Evolutionary conservation across 2,329 filamentous ascomycete genomes (phyloP).

Genomic region (Colletotrichum destructivum): DNA sequence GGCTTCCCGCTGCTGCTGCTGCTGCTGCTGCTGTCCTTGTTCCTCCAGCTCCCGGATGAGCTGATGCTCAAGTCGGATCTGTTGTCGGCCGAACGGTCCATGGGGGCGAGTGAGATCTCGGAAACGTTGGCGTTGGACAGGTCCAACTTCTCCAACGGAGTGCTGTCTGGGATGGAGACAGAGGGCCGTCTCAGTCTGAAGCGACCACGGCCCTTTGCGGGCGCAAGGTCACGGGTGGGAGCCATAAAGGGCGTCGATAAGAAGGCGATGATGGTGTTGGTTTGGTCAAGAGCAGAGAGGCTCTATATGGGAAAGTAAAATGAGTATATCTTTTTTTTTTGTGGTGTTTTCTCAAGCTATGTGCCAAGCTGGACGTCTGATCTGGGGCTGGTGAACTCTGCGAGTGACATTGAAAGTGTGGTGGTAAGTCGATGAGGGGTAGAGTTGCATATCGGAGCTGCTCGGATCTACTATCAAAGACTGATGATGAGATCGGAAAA

Average conservation of each 20-base stretch:
- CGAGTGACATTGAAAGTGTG: conserved; percentile 41
- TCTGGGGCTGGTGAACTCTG: conserved; percentile 40
- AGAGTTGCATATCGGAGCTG: conserved; percentile 42
- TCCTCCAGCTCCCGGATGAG: conserved; percentile 33
- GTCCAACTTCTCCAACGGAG: conserved; percentile 34
- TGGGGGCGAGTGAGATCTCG: conserved; percentile 31
- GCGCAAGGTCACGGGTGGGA: conserved; percentile 38
- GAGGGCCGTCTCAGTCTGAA: conserved; percentile 39
- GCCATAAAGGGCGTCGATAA: conserved; percentile 28
- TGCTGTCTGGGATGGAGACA: conserved; percentile 39
- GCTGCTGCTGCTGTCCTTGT: neutral
- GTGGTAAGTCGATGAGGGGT: conserved; percentile 39
- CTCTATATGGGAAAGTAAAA: neutral
- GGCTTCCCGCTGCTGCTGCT: conserved; percentile 17
- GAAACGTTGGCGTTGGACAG: conserved; percentile 42
- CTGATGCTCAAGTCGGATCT: conserved; percentile 33
- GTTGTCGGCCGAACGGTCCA: conserved; percentile 33
- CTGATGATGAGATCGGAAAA: conserved; percentile 34
- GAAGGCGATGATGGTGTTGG: conserved; percentile 1
- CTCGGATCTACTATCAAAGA: conserved; percentile 38
- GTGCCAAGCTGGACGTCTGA: conserved; percentile 42
- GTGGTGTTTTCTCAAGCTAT: conserved; percentile 38
- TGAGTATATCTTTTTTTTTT: neutral
- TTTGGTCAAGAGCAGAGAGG: conserved; percentile 6
- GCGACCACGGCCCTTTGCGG: conserved; percentile 34